A percentile compares a stretch with the other conserved stretches of the same genome.
Conservation (phyloP, 768 basidiomycete genomes). For the Fistulinella prunicolor region DNA sequence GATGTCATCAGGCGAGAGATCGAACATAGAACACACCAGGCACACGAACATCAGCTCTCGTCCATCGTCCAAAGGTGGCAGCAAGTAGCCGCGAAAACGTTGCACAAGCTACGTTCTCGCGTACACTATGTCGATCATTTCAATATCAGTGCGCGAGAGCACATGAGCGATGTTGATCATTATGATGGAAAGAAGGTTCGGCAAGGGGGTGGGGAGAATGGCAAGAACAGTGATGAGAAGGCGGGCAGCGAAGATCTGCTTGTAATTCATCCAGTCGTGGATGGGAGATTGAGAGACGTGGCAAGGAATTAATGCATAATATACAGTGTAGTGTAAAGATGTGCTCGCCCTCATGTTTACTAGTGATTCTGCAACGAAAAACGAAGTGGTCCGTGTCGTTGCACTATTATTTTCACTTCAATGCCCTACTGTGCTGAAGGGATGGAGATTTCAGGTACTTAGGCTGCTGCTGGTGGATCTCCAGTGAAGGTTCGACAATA, state of each 20-base stretch:
- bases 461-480: constrained; percentile 43
- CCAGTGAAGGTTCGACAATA: constrained; percentile 52
- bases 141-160: constrained; percentile 59
- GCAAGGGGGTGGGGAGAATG: constrained; percentile 29
- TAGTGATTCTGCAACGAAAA: background rate
- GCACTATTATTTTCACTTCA: no score
- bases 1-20: constrained; percentile 48
- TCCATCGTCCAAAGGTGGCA: constrained; percentile 46
- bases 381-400: background rate
- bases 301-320: constrained; percentile 30
- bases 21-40: constrained; percentile 35
- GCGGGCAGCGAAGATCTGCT: constrained; percentile 47
- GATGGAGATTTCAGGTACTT: constrained; percentile 36
- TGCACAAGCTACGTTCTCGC: constrained; percentile 46
- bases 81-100: constrained; percentile 38
- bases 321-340: constrained; percentile 13
- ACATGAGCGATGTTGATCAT: constrained; percentile 76
- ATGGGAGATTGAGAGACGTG: constrained; percentile 62
- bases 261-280: constrained; percentile 59
- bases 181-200: constrained; percentile 58
- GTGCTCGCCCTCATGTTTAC: no score
- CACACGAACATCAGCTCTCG: constrained; percentile 18
- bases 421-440: constrained; percentile 9
- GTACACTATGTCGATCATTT: constrained; percentile 59
- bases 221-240: constrained; percentile 8